Evolutionary conservation across 2,329 filamentous ascomycete species (phyloP).

Genomic region (Fusarium abutilonis): DNA sequence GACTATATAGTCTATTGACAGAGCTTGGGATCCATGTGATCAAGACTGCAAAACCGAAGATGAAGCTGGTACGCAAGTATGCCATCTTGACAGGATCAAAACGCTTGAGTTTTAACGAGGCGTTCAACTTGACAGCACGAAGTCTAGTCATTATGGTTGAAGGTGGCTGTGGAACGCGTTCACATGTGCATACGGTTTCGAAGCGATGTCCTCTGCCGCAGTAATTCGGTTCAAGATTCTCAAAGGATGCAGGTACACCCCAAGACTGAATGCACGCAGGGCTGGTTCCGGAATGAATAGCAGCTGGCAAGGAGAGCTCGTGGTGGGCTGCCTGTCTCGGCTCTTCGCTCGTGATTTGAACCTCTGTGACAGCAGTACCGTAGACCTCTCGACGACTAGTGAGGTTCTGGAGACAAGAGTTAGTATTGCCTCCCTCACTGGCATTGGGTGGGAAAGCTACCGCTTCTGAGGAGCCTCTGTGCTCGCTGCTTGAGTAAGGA

Average conservation of each 20-base stretch:
- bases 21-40: slow-evolving; percentile 73
- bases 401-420: slow-evolving; percentile 42
- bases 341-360: slow-evolving; percentile 54
- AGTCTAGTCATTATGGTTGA: slow-evolving; percentile 39
- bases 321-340: slow-evolving; percentile 22
- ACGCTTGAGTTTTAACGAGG: slow-evolving; percentile 47
- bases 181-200: slow-evolving; percentile 47
- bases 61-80: slow-evolving; percentile 68
- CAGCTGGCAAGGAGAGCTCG: slow-evolving; percentile 20
- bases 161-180: slow-evolving; percentile 24
- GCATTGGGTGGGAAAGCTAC: slow-evolving; percentile 33
- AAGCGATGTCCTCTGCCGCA: slow-evolving; percentile 39
- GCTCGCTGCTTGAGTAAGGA: slow-evolving; percentile 43
- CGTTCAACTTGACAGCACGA: slow-evolving; percentile 42
- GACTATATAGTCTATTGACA: slow-evolving; percentile 76
- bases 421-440: slow-evolving; percentile 14
- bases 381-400: slow-evolving; percentile 51
- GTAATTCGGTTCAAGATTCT: slow-evolving; percentile 26
- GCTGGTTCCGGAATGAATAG: slow-evolving; percentile 27
- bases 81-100: slow-evolving; percentile 67
- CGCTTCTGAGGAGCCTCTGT: slow-evolving; percentile 50
- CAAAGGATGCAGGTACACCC: slow-evolving; percentile 32
- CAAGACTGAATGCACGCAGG: slow-evolving; percentile 41
- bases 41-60: slow-evolving; percentile 67
- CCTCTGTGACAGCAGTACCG: slow-evolving; percentile 61